Conservation (phyloP, 805 yeast genomes). For the Wickerhamomyces canadensis region DNA sequence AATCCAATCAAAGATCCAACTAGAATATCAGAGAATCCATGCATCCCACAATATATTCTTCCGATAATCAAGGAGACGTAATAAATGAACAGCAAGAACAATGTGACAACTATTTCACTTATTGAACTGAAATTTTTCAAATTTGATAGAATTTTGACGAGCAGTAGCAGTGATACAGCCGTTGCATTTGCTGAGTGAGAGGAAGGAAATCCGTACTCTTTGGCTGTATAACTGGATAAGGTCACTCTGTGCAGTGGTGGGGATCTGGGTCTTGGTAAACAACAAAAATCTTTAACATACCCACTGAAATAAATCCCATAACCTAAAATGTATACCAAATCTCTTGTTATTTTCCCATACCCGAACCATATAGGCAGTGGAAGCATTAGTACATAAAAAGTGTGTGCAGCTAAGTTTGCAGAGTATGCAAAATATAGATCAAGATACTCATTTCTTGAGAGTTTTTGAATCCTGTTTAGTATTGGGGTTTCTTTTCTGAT, state of each 20-base stretch:
- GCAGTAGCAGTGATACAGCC: constrained; percentile 57
- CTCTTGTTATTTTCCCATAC: constrained; percentile 48
- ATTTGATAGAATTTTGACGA: constrained; percentile 19
- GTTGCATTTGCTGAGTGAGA: constrained; percentile 95
- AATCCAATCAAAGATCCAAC: constrained; percentile 65
- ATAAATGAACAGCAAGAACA: constrained; percentile 36
- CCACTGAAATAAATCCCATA: constrained; percentile 65
- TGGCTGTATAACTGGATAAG: constrained; percentile 82
- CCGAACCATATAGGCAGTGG: constrained; percentile 88
- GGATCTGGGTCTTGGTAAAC: constrained; percentile 87
- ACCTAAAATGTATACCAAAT: constrained; percentile 61
- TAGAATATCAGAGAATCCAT: constrained; percentile 75
- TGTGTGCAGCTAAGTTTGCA: constrained; percentile 88
- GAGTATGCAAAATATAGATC: constrained; percentile 82
- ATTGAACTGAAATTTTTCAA: constrained; percentile 6
- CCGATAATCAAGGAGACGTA: constrained; percentile 68
- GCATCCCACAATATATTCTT: constrained; percentile 95
- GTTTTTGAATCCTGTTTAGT: constrained; percentile 51
- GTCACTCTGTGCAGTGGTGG: constrained; percentile 92
- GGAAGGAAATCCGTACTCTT: constrained; percentile 93
- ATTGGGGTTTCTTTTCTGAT: constrained; percentile 61
- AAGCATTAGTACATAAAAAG: constrained; percentile 84
- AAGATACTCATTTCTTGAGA: constrained; percentile 40
- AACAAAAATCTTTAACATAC: constrained; percentile 71
- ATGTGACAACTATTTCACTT: constrained; percentile 9